These are phyloP conservation scores for Candida ulmi DNA, from an alignment of 805 yeast genomes.

Conservation along the genomic window DNA sequence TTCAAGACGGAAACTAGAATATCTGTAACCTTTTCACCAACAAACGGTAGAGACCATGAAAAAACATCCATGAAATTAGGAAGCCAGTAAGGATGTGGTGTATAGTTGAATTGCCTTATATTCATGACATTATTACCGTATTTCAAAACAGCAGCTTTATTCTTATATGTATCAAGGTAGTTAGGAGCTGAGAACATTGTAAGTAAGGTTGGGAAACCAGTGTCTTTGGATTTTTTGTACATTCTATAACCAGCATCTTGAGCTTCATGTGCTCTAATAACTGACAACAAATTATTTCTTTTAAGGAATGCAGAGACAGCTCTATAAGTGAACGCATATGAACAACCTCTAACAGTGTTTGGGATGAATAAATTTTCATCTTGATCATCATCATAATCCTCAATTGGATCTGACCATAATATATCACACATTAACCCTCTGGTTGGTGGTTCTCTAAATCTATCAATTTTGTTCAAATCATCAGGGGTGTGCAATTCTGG, in stretches of 20 bases:
- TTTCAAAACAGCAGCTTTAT: conserved; percentile 91
- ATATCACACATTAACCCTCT: conserved; percentile 91
- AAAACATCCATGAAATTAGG: conserved; percentile 97
- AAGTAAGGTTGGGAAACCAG: conserved; percentile 85
- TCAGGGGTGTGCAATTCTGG: conserved; percentile 71
- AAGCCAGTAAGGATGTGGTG: conserved; percentile 95
- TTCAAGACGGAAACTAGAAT: conserved; percentile 86
- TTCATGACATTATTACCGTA: conserved; percentile 92
- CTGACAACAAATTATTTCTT: conserved; percentile 70
- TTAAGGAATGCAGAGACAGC: conserved; percentile 74
- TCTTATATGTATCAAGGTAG: conserved; percentile 85
- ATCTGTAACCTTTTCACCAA: conserved; percentile 93
- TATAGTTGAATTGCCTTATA: conserved; percentile 86
- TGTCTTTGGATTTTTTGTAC: conserved; percentile 76
- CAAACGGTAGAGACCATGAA: conserved; percentile 96
- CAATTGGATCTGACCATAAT: conserved; percentile 96
- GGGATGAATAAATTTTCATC: conserved; percentile 45
- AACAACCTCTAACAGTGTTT: conserved; percentile 84
- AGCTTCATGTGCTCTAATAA: conserved; percentile 95
- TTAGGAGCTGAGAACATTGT: conserved; percentile 96
- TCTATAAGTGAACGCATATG: conserved; percentile 79
- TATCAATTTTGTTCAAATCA: conserved; percentile 62
- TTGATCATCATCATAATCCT: conserved; percentile 67
- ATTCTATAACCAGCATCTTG: conserved; percentile 96
- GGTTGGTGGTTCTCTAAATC: conserved; percentile 92